Base-by-base conservation (phyloP, 768 basidiomycete genomes). In the Chlorophyllum brunneum region DNA sequence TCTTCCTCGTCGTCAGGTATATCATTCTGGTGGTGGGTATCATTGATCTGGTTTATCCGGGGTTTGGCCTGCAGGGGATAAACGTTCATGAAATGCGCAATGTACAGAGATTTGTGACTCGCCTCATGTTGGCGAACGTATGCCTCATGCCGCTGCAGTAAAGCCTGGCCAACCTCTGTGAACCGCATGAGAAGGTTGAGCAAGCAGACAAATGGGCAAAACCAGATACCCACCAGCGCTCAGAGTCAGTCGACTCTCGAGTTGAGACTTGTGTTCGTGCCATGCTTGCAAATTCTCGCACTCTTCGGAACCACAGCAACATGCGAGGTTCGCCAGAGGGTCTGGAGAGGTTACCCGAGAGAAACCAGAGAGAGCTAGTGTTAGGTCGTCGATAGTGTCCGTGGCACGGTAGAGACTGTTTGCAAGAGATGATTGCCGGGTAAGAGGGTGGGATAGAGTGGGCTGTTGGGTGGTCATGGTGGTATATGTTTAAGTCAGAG, bases 121-220 rank as follows among this genome's bases (percentile, higher is more conserved):
- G 81, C 83, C 79, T 88, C 83, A 51, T 83, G 80, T 61, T 78
- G 77, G 42, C 85, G 81, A 24, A 92, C 82, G 66, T 90, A 91
- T 2, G 87, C 88, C 69, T 95, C 93, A 63, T 95, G 92, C 54
- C 86, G 75, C 61, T 88, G 83, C 42, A 97, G 67, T 41, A 97
- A 69, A 3, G 94, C 93, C 66, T 93, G 90, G 10, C 93, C 93
- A 24, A 95, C 86, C 76, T 95, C 92, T 92, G 58, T 1, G 16
- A 15, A 30, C 5, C 26, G 11, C 39, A 43, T 43, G 31, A 30
- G 39, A 26, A 39, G 33, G 18, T 40, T 27, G 37, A 55, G 37
- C 36, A 54, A 10, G 9, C 37, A 38, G n/a, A 2, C n/a, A 33
- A 41, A 40, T 27, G 30, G 31, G 8, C 20, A 16, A 29, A 51